Base-by-base conservation (phyloP, 805 yeast genomes). In the Gaillardinia entomophila region DNA sequence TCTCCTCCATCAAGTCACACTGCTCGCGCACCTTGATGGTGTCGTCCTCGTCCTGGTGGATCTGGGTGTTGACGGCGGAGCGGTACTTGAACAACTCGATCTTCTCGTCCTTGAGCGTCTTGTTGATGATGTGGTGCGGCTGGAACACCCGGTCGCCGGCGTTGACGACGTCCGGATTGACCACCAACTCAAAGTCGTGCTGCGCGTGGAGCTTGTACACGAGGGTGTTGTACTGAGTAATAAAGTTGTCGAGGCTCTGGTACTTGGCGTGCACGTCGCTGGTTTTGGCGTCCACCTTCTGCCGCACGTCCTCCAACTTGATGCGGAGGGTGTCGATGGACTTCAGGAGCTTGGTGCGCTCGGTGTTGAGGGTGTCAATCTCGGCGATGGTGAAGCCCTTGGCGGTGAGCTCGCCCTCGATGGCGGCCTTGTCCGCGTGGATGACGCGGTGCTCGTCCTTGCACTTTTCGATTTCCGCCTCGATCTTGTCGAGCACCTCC, bases 301-400 rank as follows among this genome's bases (percentile, higher is more conserved):
- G 64, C 5, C 62, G 59, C 7, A 68, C 51, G 27, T 72, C 75
- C 29, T 72, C 75, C 32, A 72, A 55, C 36, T 71, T 67, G 26
- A 52, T 47, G 31, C 54, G 56, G 10, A 57, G 43, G 3, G 48
- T 27, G 34, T 81, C 86, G 31, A 82, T 65, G 12, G 70, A 55
- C 40, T 68, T 68, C 4, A 79, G 66, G 4, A 82, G 52, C 28
- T 68, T 68, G 31, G 79, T 85, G 35, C 85, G 65, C 46, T 80
- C 85, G 20, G 60, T 57, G 44, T 74, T 77, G 57, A 82, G 66
- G 33, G 67, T 57, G 43, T 86, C 87, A 32, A 86, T 75, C 27
- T 75, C 79, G 12, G 64, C 67, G 3, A 82, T 68, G 3, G 83
- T 73, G 32, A 79, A 62, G 2, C 87, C 86, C 38, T 72, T 77